Conservation (phyloP, 2,329 filamentous ascomycete genomes). For the Torrubiella hemipterigena region DNA sequence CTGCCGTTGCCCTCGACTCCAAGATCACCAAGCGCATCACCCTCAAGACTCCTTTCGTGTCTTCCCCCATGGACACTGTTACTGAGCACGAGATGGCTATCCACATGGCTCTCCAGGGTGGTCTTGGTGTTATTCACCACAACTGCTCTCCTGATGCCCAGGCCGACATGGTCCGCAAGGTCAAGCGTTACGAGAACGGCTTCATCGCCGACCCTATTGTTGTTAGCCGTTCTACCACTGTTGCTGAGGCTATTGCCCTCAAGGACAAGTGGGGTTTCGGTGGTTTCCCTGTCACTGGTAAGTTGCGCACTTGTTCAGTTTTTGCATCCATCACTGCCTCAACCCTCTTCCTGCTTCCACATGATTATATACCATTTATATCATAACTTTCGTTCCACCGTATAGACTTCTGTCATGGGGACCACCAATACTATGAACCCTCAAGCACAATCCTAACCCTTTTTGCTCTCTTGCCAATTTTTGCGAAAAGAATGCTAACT, state of each 20-base stretch:
- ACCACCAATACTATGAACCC: conserved; percentile 31
- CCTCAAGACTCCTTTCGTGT: conserved; percentile 92
- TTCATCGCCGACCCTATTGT: conserved; percentile 96
- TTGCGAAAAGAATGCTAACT: conserved; percentile 11
- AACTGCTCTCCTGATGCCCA: conserved; percentile 97
- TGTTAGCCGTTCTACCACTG: conserved; percentile 74
- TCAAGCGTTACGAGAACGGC: conserved; percentile 98
- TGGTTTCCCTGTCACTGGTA: conserved; percentile 96
- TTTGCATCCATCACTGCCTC: conserved; percentile 4
- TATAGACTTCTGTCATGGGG: conserved; percentile 82
- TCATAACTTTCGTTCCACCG: conserved; percentile 99
- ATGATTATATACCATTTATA: conserved; percentile 72
- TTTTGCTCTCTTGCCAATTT: conserved; percentile 22
- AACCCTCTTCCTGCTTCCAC: conserved; percentile 11
- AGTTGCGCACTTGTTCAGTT: conserved; percentile 27
- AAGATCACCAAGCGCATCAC: conserved; percentile 91
- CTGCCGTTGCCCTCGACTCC: conserved; percentile 76
- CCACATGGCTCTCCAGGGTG: conserved; percentile 82
- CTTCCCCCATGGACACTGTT: conserved; percentile 98
- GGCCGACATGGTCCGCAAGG: conserved; percentile 97
- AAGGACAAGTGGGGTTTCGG: conserved; percentile 99
- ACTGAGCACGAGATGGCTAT: conserved; percentile 99
- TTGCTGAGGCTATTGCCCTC: conserved; percentile 79
- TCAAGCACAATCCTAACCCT: conserved; percentile 2
- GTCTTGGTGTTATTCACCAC: conserved; percentile 93